These are phyloP conservation scores for Fulvia fulva DNA, from an alignment of 2,329 filamentous ascomycete species.

Conservation along the genomic window DNA sequence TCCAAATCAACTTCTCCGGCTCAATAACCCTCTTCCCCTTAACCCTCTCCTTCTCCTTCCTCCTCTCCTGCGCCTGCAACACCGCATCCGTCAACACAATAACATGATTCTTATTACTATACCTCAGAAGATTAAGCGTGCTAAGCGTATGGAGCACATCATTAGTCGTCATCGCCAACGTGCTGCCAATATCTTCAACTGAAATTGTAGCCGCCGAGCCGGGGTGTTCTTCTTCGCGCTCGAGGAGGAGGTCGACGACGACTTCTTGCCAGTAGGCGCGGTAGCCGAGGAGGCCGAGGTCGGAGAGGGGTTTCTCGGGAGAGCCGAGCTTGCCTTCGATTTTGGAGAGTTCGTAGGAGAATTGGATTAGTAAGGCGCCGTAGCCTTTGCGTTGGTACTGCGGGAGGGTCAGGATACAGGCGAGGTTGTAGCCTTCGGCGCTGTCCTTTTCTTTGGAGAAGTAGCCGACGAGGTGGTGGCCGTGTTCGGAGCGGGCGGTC, in stretches of 20 bases:
- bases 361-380: constrained; percentile 88
- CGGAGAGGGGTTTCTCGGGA: constrained; percentile 92
- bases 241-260: constrained; percentile 80
- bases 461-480: constrained; percentile 96
- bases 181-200: constrained; percentile 75
- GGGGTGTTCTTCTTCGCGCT: constrained; percentile 49
- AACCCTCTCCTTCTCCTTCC: constrained; percentile 68
- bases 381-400: constrained; percentile 96
- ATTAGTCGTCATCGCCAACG: constrained; percentile 91
- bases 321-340: constrained; percentile 93
- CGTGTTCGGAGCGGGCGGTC: constrained; percentile 81
- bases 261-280: constrained; percentile 97
- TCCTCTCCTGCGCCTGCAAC: constrained; percentile 63
- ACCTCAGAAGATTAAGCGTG: constrained; percentile 89
- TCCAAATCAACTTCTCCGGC: constrained; percentile 80
- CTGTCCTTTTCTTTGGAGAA: constrained; percentile 99
- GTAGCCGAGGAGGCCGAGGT: constrained; percentile 89
- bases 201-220: constrained; percentile 64
- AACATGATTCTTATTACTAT: constrained; percentile 94
- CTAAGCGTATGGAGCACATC: constrained; percentile 95
- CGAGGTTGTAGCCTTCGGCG: constrained; percentile 94
- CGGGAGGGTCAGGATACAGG: constrained; percentile 92
- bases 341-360: constrained; percentile 94
- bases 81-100: constrained; percentile 86
- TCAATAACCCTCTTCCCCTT: constrained; percentile 77